Evolutionary conservation across 2,329 filamentous ascomycete species (phyloP).

Genomic region (Leptographium radiaticola): DNA sequence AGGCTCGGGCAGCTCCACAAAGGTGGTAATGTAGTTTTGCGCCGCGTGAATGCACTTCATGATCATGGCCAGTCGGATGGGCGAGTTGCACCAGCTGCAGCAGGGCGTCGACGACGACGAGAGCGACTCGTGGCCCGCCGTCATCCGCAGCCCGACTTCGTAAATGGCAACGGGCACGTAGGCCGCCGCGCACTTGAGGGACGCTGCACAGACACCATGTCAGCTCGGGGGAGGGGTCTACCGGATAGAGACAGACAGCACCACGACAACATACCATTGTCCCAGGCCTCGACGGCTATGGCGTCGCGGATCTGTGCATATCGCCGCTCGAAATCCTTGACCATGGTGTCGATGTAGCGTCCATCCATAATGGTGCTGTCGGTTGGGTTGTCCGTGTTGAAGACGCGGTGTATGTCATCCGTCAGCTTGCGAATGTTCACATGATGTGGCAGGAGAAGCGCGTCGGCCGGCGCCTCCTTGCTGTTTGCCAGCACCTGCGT

Average conservation of each 20-base stretch:
- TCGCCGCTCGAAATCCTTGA: constrained; percentile 11
- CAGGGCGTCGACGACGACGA: constrained; percentile 3
- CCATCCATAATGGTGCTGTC: constrained; percentile 8
- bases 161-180: constrained; percentile 11
- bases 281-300: constrained; percentile 8
- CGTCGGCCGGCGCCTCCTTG: constrained; percentile 5
- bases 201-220: neutral
- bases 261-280: constrained; percentile 7
- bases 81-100: constrained; percentile 13
- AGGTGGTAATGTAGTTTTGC: constrained; percentile 10
- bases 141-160: constrained; percentile 10
- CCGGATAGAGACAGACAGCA: neutral
- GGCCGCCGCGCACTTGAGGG: constrained; percentile 7
- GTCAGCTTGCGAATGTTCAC: constrained; percentile 11
- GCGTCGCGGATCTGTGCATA: constrained; percentile 8
- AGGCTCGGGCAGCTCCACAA: constrained; percentile 5
- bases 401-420: constrained; percentile 11
- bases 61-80: constrained; percentile 8
- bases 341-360: constrained; percentile 10
- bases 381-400: constrained; percentile 4
- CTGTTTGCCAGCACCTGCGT: constrained; percentile 6
- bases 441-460: constrained; percentile 7
- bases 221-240: too few species aligned
- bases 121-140: constrained; percentile 3
- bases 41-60: constrained; percentile 10